These are phyloP conservation scores for Lupinus albus DNA, from an alignment of 306 rosid species.

Conservation along the genomic window DNA sequence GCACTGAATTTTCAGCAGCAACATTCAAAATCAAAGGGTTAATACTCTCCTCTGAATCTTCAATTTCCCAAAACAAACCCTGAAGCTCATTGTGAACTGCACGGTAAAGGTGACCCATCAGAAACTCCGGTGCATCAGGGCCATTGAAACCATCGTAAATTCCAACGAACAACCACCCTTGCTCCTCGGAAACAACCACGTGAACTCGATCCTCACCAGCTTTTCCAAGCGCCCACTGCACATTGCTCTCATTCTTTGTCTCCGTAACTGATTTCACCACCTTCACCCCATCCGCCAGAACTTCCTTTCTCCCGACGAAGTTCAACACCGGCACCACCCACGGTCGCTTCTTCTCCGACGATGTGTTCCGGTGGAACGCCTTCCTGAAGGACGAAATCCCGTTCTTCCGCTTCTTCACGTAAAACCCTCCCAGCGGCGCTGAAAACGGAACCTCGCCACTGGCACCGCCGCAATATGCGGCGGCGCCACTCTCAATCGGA, in stretches of 20 bases:
- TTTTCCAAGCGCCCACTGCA: slow-evolving; percentile 92
- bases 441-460: slow-evolving; percentile 65
- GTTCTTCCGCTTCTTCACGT: slow-evolving; percentile 62
- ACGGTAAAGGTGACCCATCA: slow-evolving; percentile 82
- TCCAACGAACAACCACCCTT: slow-evolving; percentile 90
- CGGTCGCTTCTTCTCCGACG: slow-evolving; percentile 81
- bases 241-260: slow-evolving; percentile 54
- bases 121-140: slow-evolving; percentile 87
- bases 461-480: slow-evolving; percentile 3
- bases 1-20: slow-evolving; percentile 34
- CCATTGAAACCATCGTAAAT: slow-evolving; percentile 93
- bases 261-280: slow-evolving; percentile 1
- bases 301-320: slow-evolving; percentile 73
- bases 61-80: slow-evolving; percentile 84
- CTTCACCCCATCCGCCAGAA: slow-evolving; percentile 49
- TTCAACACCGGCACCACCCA: slow-evolving; percentile 90
- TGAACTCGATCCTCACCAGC: slow-evolving; percentile 96
- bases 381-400: slow-evolving; percentile 70
- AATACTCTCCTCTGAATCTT: slow-evolving; percentile 43
- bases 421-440: slow-evolving; percentile 76
- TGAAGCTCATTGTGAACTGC: slow-evolving; percentile 82
- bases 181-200: slow-evolving; percentile 88
- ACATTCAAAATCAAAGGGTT: slow-evolving; percentile 25
- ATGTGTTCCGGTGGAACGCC: slow-evolving; percentile 60
- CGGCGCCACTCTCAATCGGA: slow-evolving; percentile 72